Percentiles rank a stretch among this genome's conserved stretches.
These are phyloP conservation scores for Ogataea parapolymorpha DNA, from an alignment of 805 yeast genomes.

Conservation along the genomic window DNA sequence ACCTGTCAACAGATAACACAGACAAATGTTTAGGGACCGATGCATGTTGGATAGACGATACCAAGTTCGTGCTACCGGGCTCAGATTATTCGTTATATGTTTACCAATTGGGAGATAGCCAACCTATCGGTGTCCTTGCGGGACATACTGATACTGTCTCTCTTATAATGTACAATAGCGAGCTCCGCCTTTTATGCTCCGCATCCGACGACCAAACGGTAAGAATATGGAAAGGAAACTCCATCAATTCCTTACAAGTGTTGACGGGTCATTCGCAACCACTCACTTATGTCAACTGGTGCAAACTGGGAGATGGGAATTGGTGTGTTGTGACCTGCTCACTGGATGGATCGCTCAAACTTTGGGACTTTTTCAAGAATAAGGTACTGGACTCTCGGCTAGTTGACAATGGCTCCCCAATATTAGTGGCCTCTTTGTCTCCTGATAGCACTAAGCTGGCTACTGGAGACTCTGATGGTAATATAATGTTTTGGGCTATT, in stretches of 20 bases:
- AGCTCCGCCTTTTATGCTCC: conserved; percentile 57
- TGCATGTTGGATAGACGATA: conserved; percentile 70
- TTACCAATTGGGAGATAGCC: conserved; percentile 45
- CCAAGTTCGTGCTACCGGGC: conserved; percentile 71
- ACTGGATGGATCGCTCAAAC: conserved; percentile 64
- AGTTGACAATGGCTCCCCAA: conserved; percentile 48
- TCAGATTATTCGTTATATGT: conserved; percentile 51
- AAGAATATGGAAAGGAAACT: conserved; percentile 71
- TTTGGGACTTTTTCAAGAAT: conserved; percentile 61
- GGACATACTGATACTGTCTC: conserved; percentile 69
- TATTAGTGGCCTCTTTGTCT: conserved; percentile 53
- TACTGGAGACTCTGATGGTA: conserved; percentile 65
- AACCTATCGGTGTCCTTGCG: conserved; percentile 47
- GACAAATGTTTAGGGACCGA: conserved; percentile 42
- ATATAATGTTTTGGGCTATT: conserved; percentile 51
- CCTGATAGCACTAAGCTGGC: conserved; percentile 48
- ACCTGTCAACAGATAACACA: background rate
- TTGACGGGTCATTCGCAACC: conserved; percentile 57
- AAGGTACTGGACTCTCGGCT: conserved; percentile 35
- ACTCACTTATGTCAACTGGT: conserved; percentile 55
- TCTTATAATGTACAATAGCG: conserved; percentile 49
- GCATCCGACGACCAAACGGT: conserved; percentile 75
- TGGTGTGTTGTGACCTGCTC: conserved; percentile 50
- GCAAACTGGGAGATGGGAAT: conserved; percentile 29
- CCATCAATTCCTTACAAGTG: conserved; percentile 48